These are phyloP conservation scores for Karstenula rhodostoma DNA, from an alignment of 2,329 filamentous ascomycete genomes.

Conservation along the genomic window DNA sequence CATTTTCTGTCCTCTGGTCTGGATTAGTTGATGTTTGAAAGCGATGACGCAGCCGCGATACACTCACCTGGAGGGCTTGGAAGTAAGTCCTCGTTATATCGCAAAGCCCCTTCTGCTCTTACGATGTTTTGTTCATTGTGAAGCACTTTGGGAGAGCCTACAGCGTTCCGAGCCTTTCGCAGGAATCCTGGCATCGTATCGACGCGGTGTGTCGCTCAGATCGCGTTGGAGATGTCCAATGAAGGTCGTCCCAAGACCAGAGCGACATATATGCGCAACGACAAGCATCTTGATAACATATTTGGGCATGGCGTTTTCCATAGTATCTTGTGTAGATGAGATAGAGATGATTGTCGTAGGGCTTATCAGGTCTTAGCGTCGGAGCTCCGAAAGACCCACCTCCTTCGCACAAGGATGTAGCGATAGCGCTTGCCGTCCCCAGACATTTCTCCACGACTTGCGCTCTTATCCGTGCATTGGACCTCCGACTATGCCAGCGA, in stretches of 20 bases:
- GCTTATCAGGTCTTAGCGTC: conserved; percentile 12
- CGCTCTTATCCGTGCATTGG: neutral
- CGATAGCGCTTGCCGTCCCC: neutral
- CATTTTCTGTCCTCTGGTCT: conserved; percentile 25
- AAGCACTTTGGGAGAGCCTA: neutral
- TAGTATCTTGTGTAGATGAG: conserved; percentile 39
- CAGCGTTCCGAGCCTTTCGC: neutral
- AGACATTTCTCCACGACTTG: neutral
- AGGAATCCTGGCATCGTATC: neutral
- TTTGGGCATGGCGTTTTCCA: neutral
- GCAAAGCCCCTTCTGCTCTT: conserved; percentile 19
- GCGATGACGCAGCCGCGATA: neutral
- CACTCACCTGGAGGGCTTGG: conserved; percentile 24
- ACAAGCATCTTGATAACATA: conserved; percentile 7
- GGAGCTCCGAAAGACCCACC: conserved; percentile 5
- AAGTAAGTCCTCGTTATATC: conserved; percentile 29
- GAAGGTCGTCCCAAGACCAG: neutral
- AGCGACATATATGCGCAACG: conserved; percentile 1
- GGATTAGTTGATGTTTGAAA: neutral
- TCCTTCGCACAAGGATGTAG: neutral
- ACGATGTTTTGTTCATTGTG: conserved; percentile 16
- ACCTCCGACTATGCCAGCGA: neutral
- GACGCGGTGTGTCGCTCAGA: neutral
- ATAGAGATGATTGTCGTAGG: conserved; percentile 7
- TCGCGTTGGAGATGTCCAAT: neutral